Conservation (phyloP, 805 yeast species). For the Hanseniaspora guilliermondii region DNA sequence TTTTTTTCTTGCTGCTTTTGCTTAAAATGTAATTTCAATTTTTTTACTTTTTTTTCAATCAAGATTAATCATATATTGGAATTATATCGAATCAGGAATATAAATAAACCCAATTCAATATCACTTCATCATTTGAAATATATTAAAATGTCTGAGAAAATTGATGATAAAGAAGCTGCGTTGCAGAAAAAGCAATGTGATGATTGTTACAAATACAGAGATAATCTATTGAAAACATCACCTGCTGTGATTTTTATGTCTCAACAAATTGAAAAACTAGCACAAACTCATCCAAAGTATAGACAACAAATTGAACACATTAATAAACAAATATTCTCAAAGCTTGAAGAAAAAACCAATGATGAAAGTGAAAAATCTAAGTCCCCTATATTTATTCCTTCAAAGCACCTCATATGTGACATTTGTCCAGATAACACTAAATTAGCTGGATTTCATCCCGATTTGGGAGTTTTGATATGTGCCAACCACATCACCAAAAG, state of each 20-base stretch:
- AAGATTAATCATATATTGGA: too few species aligned
- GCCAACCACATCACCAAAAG: conserved; percentile 53
- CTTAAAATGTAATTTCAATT: background rate
- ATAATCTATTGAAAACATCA: conserved; percentile 67
- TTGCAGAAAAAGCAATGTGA: conserved; percentile 44
- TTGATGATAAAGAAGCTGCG: background rate
- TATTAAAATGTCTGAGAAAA: background rate
- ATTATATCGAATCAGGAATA: too few species aligned
- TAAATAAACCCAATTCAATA: too few species aligned
- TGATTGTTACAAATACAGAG: conserved; percentile 59
- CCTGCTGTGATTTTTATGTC: conserved; percentile 82
- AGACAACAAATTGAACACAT: conserved; percentile 13
- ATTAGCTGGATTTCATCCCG: conserved; percentile 91
- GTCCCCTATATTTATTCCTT: conserved; percentile 20
- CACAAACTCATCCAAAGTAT: conserved; percentile 15
- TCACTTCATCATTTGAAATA: too few species aligned
- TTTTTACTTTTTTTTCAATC: background rate
- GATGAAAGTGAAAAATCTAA: background rate
- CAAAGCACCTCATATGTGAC: conserved; percentile 56
- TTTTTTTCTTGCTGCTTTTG: background rate
- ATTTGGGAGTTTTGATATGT: conserved; percentile 73
- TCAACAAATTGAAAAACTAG: conserved; percentile 62
- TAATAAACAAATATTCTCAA: conserved; percentile 19
- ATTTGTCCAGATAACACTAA: conserved; percentile 64
- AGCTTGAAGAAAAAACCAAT: background rate